Base-by-base conservation (phyloP, 2,329 filamentous ascomycete species). In the Geosmithia morbida region DNA sequence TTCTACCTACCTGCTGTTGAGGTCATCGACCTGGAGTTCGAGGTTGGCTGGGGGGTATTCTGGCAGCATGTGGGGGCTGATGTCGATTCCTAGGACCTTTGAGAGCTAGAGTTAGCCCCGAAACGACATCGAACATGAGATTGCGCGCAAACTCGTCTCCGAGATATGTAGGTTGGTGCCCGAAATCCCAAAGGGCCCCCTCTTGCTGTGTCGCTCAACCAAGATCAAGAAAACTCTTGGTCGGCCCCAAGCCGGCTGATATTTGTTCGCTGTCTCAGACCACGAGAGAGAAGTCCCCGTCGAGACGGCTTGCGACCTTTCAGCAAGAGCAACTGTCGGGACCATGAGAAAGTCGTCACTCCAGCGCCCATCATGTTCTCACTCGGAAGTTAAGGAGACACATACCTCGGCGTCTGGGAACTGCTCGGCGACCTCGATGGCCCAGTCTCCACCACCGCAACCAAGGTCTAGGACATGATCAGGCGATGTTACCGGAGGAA, bases 51-150 rank as follows among this genome's bases (percentile, higher is more conserved):
- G 79, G 6, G 69, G 57, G 53, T 79, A 74, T 45, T 83, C 77
- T 40, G 81, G 80, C 50, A 75, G 73, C 71, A 82, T 79, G 55
- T 82, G 77, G 22, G 83, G 81, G 55, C 79, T 81, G 52, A 87
- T 77, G 57, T 88, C 84, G 56, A 87, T 71, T 10, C 79, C 83
- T 52, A 82, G 69, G 10, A 87, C 80, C 83, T 87, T 52, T n/a
- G 14, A 45, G 22, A 22, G 10, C 11, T 5, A 44, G 11, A 29
- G 22, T 45, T n/a, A 33, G 26, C 19, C 29, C 22, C 13, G 13
- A 42, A n/a, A 22, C 16, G 10, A 18, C 18, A 3, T 3, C 17
- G 16, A 37, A 7, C 5, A 42, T 42, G 41, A 16, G 14, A 26
- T 26, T 8, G 22, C 22, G 4, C 8, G 8, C 22, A 26, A 26